Base-by-base conservation (phyloP, 1,139 yeast genomes). In the Nematodospora anomalae region DNA sequence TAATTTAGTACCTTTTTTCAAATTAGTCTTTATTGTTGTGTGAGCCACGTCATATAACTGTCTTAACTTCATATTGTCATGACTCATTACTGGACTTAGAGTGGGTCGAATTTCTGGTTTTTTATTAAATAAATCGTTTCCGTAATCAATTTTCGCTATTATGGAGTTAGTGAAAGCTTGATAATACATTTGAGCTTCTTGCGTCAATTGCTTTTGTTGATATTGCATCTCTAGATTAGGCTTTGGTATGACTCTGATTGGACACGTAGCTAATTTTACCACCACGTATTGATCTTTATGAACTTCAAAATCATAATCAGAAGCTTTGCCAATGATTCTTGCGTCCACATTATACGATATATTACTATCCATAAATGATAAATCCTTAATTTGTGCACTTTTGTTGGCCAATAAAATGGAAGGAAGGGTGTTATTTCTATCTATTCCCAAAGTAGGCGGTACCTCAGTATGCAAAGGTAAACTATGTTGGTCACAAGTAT, bases 271-370 rank as follows among this genome's bases (percentile, higher is more conserved):
- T 33, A 66, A 71, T 28, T 60, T 58, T 3, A 71, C 71, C 31
- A 70, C 55, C 15, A 70, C 64, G 40, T 67, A 71, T 41, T 60
- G 64, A 40, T 71, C 71, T 13, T 44, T 40, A 6, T 43, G 38
- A 3, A 39, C 40, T 3, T 39, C 33, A 27, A 42, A 36, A 3
- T 49, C 39, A 43, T 66, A 71, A 36, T 65, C 72, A 15, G 64
- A 58, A 1, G 74, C 70, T 29, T 59, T 61, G 1, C 75, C 76
- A 24, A 71, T 64, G 13, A 71, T 61, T 50, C 74, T 59, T 14
- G 74, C 72, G 26, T 64, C 67, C 7, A 71, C 63, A 38, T 65
- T 56, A 44, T 69, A 71, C 26, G 58, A 55, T 3, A 68, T 53
- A 16, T 63, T 60, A 4, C 70, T 56, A 47, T 70, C 74, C 26